A percentile compares a stretch with the other conserved stretches of the same genome.
Conservation (phyloP, 495 filamentous ascomycete species). For the Penicillium paxilli region DNA sequence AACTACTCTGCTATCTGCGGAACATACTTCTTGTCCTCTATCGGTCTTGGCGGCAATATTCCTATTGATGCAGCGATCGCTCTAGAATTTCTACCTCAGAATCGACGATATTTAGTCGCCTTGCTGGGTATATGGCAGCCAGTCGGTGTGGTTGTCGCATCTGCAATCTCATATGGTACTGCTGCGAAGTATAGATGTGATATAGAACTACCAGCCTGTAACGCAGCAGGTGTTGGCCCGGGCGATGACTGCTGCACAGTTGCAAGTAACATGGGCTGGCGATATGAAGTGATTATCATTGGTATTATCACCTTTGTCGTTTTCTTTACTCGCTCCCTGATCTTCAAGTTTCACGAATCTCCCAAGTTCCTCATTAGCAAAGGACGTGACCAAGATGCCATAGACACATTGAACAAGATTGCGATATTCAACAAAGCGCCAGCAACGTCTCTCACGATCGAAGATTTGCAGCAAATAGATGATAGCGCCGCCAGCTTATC, state of each 20-base stretch:
- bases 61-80: conserved; percentile 44
- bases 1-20: conserved; percentile 3
- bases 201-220: conserved; percentile 20
- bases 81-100: conserved; percentile 46
- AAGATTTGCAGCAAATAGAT: conserved; percentile 3
- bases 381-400: conserved; percentile 36
- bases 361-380: conserved; percentile 60
- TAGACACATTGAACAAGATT: conserved; percentile 36
- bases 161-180: conserved; percentile 43
- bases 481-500: no score
- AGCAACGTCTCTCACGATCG: conserved; percentile 2
- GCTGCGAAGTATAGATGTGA: conserved; percentile 44
- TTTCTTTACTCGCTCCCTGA: conserved; percentile 60
- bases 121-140: conserved; percentile 51
- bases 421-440: conserved; percentile 28
- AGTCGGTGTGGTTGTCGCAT: conserved; percentile 24
- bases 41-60: conserved; percentile 42
- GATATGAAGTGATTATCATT: conserved; percentile 64
- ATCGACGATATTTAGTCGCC: conserved; percentile 38
- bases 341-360: conserved; percentile 68
- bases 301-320: conserved; percentile 60
- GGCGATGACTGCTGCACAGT: conserved; percentile 47
- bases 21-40: conserved; percentile 4
- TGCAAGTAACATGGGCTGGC: conserved; percentile 66
- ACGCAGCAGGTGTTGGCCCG: conserved; percentile 18